These are phyloP conservation scores for Beta lomatogona DNA, from an alignment of 179 eudicot species.

Conservation along the genomic window DNA sequence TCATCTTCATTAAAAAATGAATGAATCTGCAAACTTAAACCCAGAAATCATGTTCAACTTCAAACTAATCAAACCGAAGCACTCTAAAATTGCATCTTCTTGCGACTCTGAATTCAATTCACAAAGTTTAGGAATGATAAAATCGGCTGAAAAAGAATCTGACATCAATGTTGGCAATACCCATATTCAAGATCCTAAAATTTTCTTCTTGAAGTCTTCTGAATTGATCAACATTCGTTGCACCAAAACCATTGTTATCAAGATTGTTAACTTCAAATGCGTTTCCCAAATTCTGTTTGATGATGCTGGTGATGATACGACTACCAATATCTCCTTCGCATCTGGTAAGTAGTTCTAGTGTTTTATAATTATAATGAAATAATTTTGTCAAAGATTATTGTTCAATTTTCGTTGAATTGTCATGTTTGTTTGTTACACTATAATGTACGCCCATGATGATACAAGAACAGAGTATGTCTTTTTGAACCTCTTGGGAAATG, in stretches of 20 bases:
- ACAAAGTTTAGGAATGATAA: background rate
- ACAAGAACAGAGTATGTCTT: background rate
- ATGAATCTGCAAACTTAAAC: background rate
- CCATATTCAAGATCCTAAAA: background rate
- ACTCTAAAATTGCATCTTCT: background rate
- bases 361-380: background rate
- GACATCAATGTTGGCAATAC: background rate
- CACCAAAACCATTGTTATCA: too few species aligned
- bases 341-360: background rate
- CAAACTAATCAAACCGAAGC: background rate
- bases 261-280: background rate
- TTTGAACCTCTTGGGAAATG: background rate
- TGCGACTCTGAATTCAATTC: background rate
- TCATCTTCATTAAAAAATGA: background rate
- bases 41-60: background rate
- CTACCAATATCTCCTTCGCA: background rate
- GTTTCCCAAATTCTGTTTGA: background rate
- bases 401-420: background rate
- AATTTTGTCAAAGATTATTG: background rate
- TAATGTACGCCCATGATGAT: background rate
- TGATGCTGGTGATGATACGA: background rate
- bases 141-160: background rate
- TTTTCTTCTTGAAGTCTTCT: too few species aligned
- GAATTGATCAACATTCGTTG: too few species aligned
- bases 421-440: background rate